These are phyloP conservation scores for Coemansia sp. DNA, from an alignment of 192 early-diverging fungal genomes.

Conservation along the genomic window DNA sequence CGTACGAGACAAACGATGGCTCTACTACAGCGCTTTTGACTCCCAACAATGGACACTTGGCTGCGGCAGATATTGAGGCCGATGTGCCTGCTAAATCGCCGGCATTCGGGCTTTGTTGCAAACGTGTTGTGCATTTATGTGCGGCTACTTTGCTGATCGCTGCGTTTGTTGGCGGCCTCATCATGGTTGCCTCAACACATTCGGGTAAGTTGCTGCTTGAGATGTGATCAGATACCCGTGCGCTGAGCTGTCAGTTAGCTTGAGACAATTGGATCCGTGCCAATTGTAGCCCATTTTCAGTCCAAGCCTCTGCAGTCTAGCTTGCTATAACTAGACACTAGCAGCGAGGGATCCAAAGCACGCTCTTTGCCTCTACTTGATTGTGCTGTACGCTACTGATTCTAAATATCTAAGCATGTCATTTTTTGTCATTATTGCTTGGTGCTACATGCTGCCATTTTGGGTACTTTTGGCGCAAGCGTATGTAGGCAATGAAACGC, in stretches of 20 bases:
- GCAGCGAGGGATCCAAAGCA: background rate
- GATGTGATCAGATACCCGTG: background rate
- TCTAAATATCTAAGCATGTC: background rate
- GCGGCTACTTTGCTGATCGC: conserved; percentile 7
- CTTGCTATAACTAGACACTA: background rate
- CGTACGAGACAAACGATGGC: conserved; percentile 10
- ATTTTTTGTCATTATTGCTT: background rate
- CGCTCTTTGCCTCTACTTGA: background rate
- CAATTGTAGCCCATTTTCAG: background rate
- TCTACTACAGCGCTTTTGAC: conserved; percentile 15
- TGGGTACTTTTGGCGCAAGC: background rate
- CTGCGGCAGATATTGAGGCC: conserved; percentile 4
- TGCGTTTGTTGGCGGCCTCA: conserved; percentile 30
- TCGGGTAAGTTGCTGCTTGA: conserved; percentile 11
- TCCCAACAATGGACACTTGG: background rate
- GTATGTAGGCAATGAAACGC: conserved; percentile 17
- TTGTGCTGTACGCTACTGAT: background rate
- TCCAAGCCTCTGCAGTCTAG: background rate
- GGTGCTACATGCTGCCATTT: background rate
- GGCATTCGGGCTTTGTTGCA: background rate
- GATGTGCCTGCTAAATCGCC: background rate
- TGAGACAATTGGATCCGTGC: too few relatives aligned
- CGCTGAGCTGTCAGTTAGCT: too few relatives aligned
- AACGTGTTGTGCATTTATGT: conserved; percentile 12
- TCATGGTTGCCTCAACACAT: conserved; percentile 6